Percentiles rank a stretch among this genome's conserved stretches.
Conservation (phyloP, 345 rosid genomes). For the Lepidium africanum region DNA sequence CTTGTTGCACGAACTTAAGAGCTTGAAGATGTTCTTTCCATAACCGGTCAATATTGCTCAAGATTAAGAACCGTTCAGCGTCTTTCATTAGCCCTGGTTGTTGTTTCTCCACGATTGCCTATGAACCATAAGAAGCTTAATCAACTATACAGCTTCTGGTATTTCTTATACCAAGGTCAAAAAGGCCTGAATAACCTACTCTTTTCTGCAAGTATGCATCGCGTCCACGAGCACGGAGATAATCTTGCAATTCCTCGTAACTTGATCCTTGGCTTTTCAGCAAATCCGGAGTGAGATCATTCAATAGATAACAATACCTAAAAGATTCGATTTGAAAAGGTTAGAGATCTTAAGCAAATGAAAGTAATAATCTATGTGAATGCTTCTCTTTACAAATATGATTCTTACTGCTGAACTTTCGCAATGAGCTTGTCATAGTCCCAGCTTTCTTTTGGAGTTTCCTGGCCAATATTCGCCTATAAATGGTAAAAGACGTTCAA, state of each 20-base stretch:
- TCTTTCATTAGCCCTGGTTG: conserved; percentile 88
- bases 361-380: not conserved
- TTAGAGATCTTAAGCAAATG: not conserved
- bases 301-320: conserved; percentile 90
- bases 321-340: not conserved
- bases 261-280: conserved; percentile 56
- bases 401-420: conserved; percentile 79
- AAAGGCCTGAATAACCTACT: conserved; percentile 31
- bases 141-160: conserved; percentile 8
- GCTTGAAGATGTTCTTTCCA: conserved; percentile 99
- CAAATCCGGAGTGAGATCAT: conserved; percentile 69
- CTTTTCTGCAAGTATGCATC: conserved; percentile 91
- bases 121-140: not conserved
- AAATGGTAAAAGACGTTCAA: not conserved
- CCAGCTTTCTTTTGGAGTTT: conserved; percentile 72
- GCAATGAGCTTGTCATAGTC: conserved; percentile 87
- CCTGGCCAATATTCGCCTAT: conserved; percentile 85
- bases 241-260: conserved; percentile 64
- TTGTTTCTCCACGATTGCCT: conserved; percentile 79
- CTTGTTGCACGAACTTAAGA: conserved; percentile 92
- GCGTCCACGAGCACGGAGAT: conserved; percentile 71
- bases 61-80: conserved; percentile 78
- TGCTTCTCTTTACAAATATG: not conserved
- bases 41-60: conserved; percentile 87
- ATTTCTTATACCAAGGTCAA: not conserved